Evolutionary conservation across 306 rosid species (phyloP), one percentile per base, ranked within the genome.

Genomic region (Begonia loranthoides): DNA sequence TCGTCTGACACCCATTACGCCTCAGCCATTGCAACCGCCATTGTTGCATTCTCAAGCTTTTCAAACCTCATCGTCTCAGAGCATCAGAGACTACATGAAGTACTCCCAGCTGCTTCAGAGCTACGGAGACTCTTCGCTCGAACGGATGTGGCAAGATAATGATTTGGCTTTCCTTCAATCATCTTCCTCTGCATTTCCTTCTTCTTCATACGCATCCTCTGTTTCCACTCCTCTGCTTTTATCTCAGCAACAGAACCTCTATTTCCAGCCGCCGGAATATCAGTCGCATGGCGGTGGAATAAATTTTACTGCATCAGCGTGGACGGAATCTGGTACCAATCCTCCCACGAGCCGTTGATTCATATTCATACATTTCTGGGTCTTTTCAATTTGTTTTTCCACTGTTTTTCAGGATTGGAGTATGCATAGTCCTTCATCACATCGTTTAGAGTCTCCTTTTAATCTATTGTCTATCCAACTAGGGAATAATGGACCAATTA

Each of bases 71-170:
- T 43, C 47, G 36, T 4, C 47, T 43, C 47, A 10, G 47, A 10
- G 13, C 47, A 10, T 49, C 9, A 49, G 52, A 15, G 52, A 60
- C 24, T 60, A 60, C 45, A 0, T 50, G 15, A 49, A 41, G 5
- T 60, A 60, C 28, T 50, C 65, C 13, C 14, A 15, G 45, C 14
- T 60, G 14, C 15, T 21, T 50, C 65, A 41, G 11, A 60, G 33
- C 41, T 39, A 38, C 19, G 28, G 41, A 15, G 50, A 60, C 1
- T 13, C 15, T 12, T 4, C 55, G 13, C 16, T 59, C 14, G 49
- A 59, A 6, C 48, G 33, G 6, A 15, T 49, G 49, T 19, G 49
- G 47, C 9, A 19, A n/a, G 50, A 49, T 48, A n/a, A 54, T 19
- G 48, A 11, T 6, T 50, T 50, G 10, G 17, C 34, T 7, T 21